Evolutionary conservation across 176 grass and related monocot genomes (phyloP).

Genomic region (Musa troglodytarum): DNA sequence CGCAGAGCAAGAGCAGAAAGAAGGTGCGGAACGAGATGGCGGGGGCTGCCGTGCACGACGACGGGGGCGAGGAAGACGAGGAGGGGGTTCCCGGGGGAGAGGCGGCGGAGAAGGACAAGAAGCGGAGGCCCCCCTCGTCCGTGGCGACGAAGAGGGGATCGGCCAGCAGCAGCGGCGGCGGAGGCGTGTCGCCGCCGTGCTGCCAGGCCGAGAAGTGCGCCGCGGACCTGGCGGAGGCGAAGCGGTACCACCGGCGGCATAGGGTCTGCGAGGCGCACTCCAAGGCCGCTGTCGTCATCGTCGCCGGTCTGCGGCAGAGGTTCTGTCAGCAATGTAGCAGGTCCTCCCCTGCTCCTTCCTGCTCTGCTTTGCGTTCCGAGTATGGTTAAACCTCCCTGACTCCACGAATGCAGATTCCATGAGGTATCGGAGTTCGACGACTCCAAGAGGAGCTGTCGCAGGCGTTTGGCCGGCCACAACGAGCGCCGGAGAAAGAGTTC

Average conservation of each 20-base stretch:
- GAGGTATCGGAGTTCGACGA: slow-evolving; percentile 83
- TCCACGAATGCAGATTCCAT: slow-evolving; percentile 49
- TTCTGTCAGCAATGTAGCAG: slow-evolving; percentile 99
- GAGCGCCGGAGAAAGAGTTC: slow-evolving; percentile 83
- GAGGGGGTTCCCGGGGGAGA: neutral
- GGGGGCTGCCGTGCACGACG: neutral
- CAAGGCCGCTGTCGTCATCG: slow-evolving; percentile 64
- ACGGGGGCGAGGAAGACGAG: slow-evolving; percentile 8
- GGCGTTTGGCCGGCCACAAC: slow-evolving; percentile 84
- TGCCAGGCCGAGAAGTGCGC: slow-evolving; percentile 82
- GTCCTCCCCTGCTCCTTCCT: slow-evolving; percentile 20
- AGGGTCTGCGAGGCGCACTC: slow-evolving; percentile 85
- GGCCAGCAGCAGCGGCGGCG: slow-evolving; percentile 6
- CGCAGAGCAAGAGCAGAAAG: slow-evolving; percentile 14
- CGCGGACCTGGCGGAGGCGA: slow-evolving; percentile 54
- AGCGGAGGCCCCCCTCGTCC: neutral
- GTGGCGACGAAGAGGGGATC: slow-evolving; percentile 11
- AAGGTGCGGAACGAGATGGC: slow-evolving; percentile 21
- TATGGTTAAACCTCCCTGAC: no score
- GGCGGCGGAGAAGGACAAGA: slow-evolving; percentile 18
- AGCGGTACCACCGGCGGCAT: slow-evolving; percentile 71
- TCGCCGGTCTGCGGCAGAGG: slow-evolving; percentile 76
- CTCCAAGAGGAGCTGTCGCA: slow-evolving; percentile 70
- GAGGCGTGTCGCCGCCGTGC: slow-evolving; percentile 25
- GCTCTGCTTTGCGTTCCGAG: neutral